Evolutionary conservation across 2,329 filamentous ascomycete species (phyloP), one percentile per base, ranked within the genome.

Genomic region (Colletotrichum horii): DNA sequence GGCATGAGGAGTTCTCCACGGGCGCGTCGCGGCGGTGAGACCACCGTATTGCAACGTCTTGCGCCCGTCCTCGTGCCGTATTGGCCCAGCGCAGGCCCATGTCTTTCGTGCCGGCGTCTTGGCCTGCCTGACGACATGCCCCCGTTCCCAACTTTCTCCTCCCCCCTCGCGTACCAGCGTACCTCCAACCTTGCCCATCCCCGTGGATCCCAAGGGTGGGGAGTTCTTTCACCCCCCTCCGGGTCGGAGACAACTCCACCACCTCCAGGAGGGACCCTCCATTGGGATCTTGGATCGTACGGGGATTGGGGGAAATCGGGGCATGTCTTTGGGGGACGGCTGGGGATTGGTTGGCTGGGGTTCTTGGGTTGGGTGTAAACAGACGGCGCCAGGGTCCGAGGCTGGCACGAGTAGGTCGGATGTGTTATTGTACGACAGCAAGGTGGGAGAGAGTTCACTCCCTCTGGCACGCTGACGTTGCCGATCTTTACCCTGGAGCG

Each of bases 291-390:
- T 76, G 74, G 74, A 69, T 65, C 70, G 74, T 74, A 76, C 74
- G 64, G 74, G 70, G 74, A 76, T 76, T 76, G 70, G 74, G 74
- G 74, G 56, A 65, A 75, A 73, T 75, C 24, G 73, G 73, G 73
- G 73, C 73, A 36, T 32, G 26, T 19, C 52, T 68, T 68, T 64
- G 38, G 52, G 72, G 72, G 61, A 61, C 67, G 61, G 48, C 72
- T 74, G 67, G 70, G 70, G 70, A 76, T 76, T 76, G 74, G 74
- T 66, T 60, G 55, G 32, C 52, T 55, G 38, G 64, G 70, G 70
- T 65, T 69, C 74, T 61, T 73, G 70, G 70, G 70, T 69, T 74
- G 70, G 70, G 74, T 73, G 70, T 76, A 60, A 65, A 73, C 74
- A 71, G 61, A 68, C 66, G 60, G 71, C 56, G 64, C 74, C 70